Percentiles rank a stretch among this genome's conserved stretches.
phyloP scores from a whole-genome alignment of 306 rosid species.

The Mimosa pudica region DNA sequence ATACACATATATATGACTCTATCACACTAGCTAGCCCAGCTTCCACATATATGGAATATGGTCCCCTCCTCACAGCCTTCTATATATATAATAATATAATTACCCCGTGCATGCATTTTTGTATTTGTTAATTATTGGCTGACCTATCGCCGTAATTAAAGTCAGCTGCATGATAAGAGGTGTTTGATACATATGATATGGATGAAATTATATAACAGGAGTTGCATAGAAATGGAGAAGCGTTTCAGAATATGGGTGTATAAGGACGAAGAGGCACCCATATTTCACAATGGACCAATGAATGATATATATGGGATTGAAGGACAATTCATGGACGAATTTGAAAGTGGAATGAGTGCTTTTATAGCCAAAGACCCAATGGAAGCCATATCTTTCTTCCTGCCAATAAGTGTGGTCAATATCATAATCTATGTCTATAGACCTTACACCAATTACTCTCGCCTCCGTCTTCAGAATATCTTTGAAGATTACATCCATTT shows the following conservation, averaged over 20 bases:
- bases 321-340: slow-evolving; percentile 36
- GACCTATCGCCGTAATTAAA: background rate
- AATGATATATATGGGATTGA: slow-evolving; percentile 34
- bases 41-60: background rate
- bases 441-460: slow-evolving; percentile 38
- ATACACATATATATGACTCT: too few species aligned
- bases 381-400: slow-evolving; percentile 23
- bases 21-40: background rate
- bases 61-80: background rate
- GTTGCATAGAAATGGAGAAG: slow-evolving; percentile 36
- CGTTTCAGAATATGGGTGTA: slow-evolving; percentile 37
- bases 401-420: slow-evolving; percentile 23
- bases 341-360: slow-evolving; percentile 32
- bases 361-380: slow-evolving; percentile 25
- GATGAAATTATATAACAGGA: slow-evolving; percentile 10
- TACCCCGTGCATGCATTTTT: background rate
- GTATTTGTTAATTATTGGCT: background rate
- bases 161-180: background rate
- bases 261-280: slow-evolving; percentile 41
- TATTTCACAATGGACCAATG: slow-evolving; percentile 39
- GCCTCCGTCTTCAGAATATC: slow-evolving; percentile 35
- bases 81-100: background rate
- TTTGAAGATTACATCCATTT: slow-evolving; percentile 31
- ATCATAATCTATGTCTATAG: slow-evolving; percentile 25
- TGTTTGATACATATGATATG: background rate